Base-by-base conservation (phyloP, 352 stramenopile genomes). In the Globisporangium apiculatum region DNA sequence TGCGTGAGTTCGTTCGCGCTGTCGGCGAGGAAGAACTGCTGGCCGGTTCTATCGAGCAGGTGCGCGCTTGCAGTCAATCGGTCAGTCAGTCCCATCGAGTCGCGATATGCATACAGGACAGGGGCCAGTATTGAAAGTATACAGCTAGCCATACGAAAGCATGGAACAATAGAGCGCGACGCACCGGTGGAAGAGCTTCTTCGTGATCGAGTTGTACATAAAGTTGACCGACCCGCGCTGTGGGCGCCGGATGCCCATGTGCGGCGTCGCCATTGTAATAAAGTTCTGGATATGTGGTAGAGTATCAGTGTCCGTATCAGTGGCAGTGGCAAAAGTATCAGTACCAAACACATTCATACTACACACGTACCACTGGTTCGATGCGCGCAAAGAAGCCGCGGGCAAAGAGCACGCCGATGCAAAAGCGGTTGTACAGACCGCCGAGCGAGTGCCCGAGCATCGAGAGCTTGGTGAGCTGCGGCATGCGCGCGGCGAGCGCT, bases 341-440 rank as follows among this genome's bases (percentile, higher is more conserved):
- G 24, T 31, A 31, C 24, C 10, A 57, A 14, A 36, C 14, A 45
- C 53, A 15, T 17, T 43, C 37, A 56, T 31, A 14, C 12, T 40
- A 8, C 24, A 35, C 17, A 57, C 53, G 4, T 46, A 66, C 83
- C 79, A 90, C 79, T n/a, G 83, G 81, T 55, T 87, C 69, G 17
- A 89, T 49, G 45, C 74, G 62, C 24, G 72, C 62, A 42, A 94
- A 94, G 71, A 94, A 94, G 7, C 81, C 76, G 36, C 76, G 68
- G n/a, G 63, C 49, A 42, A 80, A 79, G 36, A 94, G 58, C 54
- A 91, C 43, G 7, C 77, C 81, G 55, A 89, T 70, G 61, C 75
- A 87, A 65, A 87, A 94, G 49, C 83, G 77, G n/a, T 74, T 69
- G 60, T 94, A 94, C 17, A 94, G 68, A 1, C 83, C 83, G 47